Base-by-base conservation (phyloP, 768 basidiomycete genomes). In the Mycena crocata region DNA sequence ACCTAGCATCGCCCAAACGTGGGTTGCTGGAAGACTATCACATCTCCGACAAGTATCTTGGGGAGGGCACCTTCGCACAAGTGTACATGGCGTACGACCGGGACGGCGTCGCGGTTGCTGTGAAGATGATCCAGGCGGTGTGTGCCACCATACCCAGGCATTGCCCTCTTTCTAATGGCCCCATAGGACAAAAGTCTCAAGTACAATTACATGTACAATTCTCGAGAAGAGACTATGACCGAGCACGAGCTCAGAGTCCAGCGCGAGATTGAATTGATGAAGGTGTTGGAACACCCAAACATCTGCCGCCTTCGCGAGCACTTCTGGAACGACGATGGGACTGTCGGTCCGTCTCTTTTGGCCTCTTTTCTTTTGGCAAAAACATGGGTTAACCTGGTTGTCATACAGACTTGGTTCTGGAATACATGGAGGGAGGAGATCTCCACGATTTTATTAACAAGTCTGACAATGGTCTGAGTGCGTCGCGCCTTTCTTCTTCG, bases 341-440 rank as follows among this genome's bases (percentile, higher is more conserved):
- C 79, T 69, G 87, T 90, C 72, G 88, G 90, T 92, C 72, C 73
- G 84, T 75, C 35, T 74, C 78, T 40, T 49, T 28, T 9, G 17
- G n/a, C n/a, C n/a, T n/a, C n/a, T n/a, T 52, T 31, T 55, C 23
- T 21, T 32, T 32, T 28, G 19, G 24, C 12, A 26, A 9, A 46
- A 9, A 3, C 7, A 46, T 5, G 21, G 21, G 31, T 34, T n/a
- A 60, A 23, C 73, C 55, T 71, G 72, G 62, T 39, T 26, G 24
- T 54, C 14, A 75, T 23, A 42, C 56, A 93, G 92, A 90, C 75
- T 84, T 96, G 32, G 93, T 96, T 2, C 80, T 96, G 62, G 95
- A 98, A 75, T 88, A 89, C 65, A 85, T 98, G 14, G 87, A 91
- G 30, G 97, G 97, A 14, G 96, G 95, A 0, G 96, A 98, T 75